phyloP scores from a whole-genome alignment of 202 grass and related monocot genomes.

The Schoenoplectus tabernaemontani region DNA sequence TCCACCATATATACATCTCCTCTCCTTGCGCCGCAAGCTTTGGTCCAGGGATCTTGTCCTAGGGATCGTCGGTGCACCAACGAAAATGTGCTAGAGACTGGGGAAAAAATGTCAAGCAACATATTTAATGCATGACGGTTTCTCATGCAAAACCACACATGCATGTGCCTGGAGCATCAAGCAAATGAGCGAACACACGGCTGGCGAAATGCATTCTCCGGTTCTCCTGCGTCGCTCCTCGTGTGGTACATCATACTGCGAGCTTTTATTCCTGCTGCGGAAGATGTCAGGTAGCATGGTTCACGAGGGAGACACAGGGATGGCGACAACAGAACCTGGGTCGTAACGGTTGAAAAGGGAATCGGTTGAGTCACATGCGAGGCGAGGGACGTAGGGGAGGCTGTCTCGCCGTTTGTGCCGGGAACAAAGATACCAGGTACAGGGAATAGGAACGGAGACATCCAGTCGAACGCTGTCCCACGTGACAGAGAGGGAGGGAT shows the following conservation, averaged over 20 bases:
- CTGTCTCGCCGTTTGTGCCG: background rate
- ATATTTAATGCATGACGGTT: slow-evolving; percentile 1
- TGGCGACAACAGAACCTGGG: background rate
- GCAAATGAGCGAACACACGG: too few relatives aligned
- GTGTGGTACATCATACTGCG: too few relatives aligned
- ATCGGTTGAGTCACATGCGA: background rate
- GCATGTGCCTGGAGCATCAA: too few relatives aligned
- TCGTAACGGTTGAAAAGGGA: background rate
- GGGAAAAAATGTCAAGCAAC: slow-evolving; percentile 1
- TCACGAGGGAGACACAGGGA: too few relatives aligned
- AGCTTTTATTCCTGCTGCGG: too few relatives aligned
- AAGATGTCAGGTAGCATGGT: too few relatives aligned
- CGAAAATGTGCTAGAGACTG: too few relatives aligned
- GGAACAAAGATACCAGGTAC: slow-evolving; percentile 15
- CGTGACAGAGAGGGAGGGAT: slow-evolving; percentile 25
- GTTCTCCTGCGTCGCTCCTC: too few relatives aligned
- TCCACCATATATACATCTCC: too few relatives aligned
- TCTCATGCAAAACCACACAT: too few relatives aligned
- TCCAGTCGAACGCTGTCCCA: slow-evolving; percentile 1
- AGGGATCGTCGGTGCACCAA: background rate
- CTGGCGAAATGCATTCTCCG: too few relatives aligned
- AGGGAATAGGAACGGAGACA: slow-evolving; percentile 17
- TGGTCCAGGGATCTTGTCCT: background rate
- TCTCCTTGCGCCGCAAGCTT: slow-evolving; percentile 18
- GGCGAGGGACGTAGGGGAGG: background rate